A percentile compares a stretch with the other conserved stretches of the same genome.
Conservation (phyloP, 139 green algal species). For the Coelastrella sp. region DNA sequence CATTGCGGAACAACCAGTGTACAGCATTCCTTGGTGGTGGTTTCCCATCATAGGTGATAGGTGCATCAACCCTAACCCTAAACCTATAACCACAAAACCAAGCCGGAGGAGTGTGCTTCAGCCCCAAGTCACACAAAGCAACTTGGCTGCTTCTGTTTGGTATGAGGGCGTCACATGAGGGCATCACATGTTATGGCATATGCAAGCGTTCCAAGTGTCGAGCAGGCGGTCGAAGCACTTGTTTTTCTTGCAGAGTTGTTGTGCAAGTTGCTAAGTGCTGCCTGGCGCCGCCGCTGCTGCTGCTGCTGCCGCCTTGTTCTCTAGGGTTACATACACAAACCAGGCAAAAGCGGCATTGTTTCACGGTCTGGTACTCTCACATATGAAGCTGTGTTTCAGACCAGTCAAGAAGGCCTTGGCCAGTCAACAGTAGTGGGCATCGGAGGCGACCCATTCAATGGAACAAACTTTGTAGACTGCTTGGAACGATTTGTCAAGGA, state of each 20-base stretch:
- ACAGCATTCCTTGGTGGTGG: no score
- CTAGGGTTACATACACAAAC: slow-evolving; percentile 99
- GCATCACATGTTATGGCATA: no score
- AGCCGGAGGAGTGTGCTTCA: no score
- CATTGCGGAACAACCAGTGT: no score
- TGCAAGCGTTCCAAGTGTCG: no score
- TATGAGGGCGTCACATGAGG: no score
- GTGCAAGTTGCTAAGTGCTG: no score
- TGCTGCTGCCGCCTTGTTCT: slow-evolving; percentile 34
- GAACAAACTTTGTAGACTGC: slow-evolving; percentile 99
- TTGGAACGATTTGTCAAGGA: slow-evolving; percentile 97
- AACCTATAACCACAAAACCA: no score
- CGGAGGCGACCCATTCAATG: slow-evolving; percentile 94
- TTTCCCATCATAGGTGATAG: slow-evolving; percentile 88
- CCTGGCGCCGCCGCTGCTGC: not conserved
- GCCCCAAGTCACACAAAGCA: not conserved
- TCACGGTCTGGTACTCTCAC: slow-evolving; percentile 98
- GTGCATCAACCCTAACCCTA: slow-evolving; percentile 86
- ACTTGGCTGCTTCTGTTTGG: no score
- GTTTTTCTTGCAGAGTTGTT: no score
- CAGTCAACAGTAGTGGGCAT: slow-evolving; percentile 98
- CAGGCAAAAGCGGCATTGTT: slow-evolving; percentile 96
- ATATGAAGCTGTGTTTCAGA: slow-evolving; percentile 99
- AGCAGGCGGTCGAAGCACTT: no score
- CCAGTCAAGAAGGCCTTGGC: slow-evolving; percentile 91